Base-by-base conservation (phyloP, 2,329 filamentous ascomycete species). In the Pyricularia grisea region DNA sequence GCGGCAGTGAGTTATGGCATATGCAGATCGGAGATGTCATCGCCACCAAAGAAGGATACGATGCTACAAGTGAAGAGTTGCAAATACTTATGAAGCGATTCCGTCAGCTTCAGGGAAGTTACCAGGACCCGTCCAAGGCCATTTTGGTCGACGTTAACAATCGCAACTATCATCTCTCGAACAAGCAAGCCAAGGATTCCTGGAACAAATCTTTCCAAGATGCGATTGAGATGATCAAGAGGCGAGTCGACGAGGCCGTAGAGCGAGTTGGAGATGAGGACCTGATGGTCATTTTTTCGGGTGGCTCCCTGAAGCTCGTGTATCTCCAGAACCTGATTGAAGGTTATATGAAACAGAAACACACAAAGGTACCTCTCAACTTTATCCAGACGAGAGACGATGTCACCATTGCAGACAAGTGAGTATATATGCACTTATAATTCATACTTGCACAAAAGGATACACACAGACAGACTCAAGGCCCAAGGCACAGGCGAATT, bases 1-100 rank as follows among this genome's bases (percentile, higher is more conserved):
- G 65, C 4, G 65, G 65, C n/a, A 50, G 31, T 23, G 65, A 67
- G 65, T 25, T 42, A 23, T 67, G 65, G 65, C 33, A 67, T 9
- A 67, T 67, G 65, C n/a, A 42, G 23, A 58, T 67, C 42, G 65
- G 33, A 9, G 65, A 67, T 1, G 9, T 17, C 2, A 42, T 67
- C 28, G 25, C 14, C 25, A 20, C 3, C 4, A 14, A 67, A 3
- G 36, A 58, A 5, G 33, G 23, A 5, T 28, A 10, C 5, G 20
- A 25, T 7, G 3, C 9, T 2, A 36, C 25, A 7, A 50, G 50
- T 33, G 23, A 66, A 9, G 65, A 50, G 2, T 27, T 67, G n/a
- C 17, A 27, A 11, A 61, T 17, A 3, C n/a, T 61, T 27, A 27
- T 27, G 20, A 23, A 25, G 11, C 20, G n/a, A 17, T 61, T 61